phyloP scores from a whole-genome alignment of 306 rosid genomes.

The Canavalia ensiformis region DNA sequence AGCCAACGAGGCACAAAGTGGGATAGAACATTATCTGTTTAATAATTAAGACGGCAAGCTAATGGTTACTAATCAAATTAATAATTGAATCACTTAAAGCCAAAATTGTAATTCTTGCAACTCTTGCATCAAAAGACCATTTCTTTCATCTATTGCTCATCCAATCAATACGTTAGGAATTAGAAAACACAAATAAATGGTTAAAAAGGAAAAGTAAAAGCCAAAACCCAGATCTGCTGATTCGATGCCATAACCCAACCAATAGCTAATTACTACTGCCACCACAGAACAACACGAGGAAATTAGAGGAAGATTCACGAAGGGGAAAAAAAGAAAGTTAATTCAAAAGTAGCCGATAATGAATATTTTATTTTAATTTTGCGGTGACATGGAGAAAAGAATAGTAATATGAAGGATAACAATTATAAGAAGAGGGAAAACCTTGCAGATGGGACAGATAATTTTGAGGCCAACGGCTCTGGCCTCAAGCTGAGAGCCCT shows the following conservation, averaged over 20 bases:
- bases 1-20: slow-evolving; percentile 31
- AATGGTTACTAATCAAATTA: not conserved
- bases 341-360: not conserved
- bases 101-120: slow-evolving; percentile 7
- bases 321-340: not conserved
- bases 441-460: slow-evolving; percentile 94
- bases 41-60: slow-evolving; percentile 29
- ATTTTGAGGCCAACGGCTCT: slow-evolving; percentile 89
- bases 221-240: slow-evolving; percentile 41
- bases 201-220: not conserved
- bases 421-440: not conserved
- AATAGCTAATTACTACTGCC: not conserved
- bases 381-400: not conserved
- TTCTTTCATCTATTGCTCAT: not conserved
- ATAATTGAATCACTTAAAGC: slow-evolving; percentile 41
- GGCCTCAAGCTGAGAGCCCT: slow-evolving; percentile 92
- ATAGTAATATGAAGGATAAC: too few species aligned
- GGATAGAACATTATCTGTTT: not conserved
- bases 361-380: not conserved
- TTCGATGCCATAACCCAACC: slow-evolving; percentile 9
- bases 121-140: slow-evolving; percentile 18
- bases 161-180: not conserved
- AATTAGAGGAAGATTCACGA: not conserved
- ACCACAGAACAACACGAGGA: not conserved
- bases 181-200: not conserved